Conservation (phyloP, 108 stramenopile species). For the Seminavis robusta region DNA sequence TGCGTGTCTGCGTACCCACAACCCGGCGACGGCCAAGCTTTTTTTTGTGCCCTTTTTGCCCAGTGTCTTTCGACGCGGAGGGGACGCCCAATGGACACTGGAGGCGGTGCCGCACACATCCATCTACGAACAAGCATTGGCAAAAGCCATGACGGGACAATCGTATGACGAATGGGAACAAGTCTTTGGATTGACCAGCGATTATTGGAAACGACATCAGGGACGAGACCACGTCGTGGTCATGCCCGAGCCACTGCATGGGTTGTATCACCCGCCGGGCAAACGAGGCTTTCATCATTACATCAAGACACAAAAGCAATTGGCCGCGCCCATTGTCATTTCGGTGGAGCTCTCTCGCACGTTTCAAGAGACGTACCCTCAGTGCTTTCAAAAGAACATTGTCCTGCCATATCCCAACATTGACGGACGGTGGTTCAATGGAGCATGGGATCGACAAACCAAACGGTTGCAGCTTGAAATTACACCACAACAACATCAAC, state of each 20-base stretch:
- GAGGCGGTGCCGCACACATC: slow-evolving; percentile 6
- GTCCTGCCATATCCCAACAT: slow-evolving; percentile 40
- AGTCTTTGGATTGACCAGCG: slow-evolving; percentile 27
- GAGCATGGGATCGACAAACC: slow-evolving; percentile 13
- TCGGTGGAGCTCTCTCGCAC: slow-evolving; percentile 24
- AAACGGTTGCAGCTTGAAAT: not conserved
- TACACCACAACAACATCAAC: not conserved
- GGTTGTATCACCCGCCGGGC: slow-evolving; percentile 16
- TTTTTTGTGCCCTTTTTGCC: slow-evolving; percentile 48
- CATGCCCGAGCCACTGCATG: slow-evolving; percentile 35
- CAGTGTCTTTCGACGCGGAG: slow-evolving; percentile 28
- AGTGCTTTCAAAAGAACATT: slow-evolving; percentile 34
- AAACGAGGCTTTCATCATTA: slow-evolving; percentile 23
- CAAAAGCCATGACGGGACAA: slow-evolving; percentile 14
- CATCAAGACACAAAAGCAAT: slow-evolving; percentile 31
- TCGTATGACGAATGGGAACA: slow-evolving; percentile 25
- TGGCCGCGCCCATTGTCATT: slow-evolving; percentile 39
- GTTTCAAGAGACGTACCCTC: slow-evolving; percentile 34
- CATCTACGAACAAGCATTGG: slow-evolving; percentile 31
- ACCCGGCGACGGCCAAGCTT: slow-evolving; percentile 29
- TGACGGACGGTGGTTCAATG: slow-evolving; percentile 45
- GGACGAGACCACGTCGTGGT: slow-evolving; percentile 44
- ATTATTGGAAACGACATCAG: slow-evolving; percentile 36
- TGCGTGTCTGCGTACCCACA: slow-evolving; percentile 32
- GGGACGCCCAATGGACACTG: too few species aligned